phyloP scores from a whole-genome alignment of 345 rosid species.

The Gossypium arboreum region DNA sequence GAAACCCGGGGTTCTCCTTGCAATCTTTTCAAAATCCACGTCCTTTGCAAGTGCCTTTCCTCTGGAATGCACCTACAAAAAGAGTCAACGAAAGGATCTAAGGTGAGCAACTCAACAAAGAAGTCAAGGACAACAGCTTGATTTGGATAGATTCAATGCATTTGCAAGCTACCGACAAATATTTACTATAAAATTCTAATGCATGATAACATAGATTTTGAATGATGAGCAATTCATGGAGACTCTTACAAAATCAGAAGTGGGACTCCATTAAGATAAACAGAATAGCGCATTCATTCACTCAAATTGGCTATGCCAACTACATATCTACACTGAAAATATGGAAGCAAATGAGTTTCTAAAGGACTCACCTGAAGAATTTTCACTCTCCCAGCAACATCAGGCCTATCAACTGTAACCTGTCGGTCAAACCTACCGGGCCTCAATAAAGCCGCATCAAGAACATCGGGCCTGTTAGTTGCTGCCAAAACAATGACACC shows the following conservation, averaged over 20 bases:
- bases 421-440: conserved; percentile 90
- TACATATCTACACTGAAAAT: neutral
- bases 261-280: neutral
- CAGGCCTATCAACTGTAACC: conserved; percentile 88
- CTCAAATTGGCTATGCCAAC: neutral
- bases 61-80: conserved; percentile 82
- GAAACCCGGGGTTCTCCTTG: conserved; percentile 94
- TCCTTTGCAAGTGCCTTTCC: conserved; percentile 97
- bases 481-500: conserved; percentile 95
- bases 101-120: neutral
- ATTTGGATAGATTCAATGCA: neutral
- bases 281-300: neutral
- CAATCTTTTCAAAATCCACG: conserved; percentile 90
- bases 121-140: neutral
- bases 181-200: neutral
- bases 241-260: neutral
- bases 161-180: neutral
- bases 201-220: neutral
- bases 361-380: conserved; percentile 68
- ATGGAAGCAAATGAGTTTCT: neutral
- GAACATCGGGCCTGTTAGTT: conserved; percentile 82
- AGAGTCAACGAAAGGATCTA: neutral
- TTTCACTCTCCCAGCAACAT: conserved; percentile 87
- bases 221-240: neutral
- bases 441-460: conserved; percentile 73